phyloP scores from a whole-genome alignment of 108 stramenopile genomes.

The Heterococcus sp. region DNA sequence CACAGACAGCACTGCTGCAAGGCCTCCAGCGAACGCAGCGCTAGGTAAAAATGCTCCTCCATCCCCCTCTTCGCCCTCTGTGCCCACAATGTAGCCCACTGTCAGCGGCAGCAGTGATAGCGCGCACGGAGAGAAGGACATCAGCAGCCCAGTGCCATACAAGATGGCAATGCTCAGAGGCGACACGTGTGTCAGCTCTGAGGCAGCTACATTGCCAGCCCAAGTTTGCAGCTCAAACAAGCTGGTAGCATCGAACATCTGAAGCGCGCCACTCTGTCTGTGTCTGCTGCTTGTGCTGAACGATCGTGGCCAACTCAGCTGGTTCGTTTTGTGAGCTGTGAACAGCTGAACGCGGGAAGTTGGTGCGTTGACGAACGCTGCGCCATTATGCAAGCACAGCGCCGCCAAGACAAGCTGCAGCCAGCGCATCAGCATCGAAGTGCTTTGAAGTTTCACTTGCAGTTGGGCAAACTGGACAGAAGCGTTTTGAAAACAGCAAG shows the following conservation, averaged over 20 bases:
- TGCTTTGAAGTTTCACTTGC: no score
- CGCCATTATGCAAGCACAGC: no score
- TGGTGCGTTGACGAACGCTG: no score
- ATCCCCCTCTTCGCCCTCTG: conserved; percentile 10
- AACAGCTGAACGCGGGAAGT: no score
- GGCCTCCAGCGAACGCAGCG: conserved; percentile 4
- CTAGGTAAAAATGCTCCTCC: neutral
- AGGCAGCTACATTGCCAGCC: conserved; percentile 19
- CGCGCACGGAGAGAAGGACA: conserved; percentile 41
- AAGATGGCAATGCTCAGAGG: conserved; percentile 19
- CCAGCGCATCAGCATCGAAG: no score
- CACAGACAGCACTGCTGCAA: conserved; percentile 40
- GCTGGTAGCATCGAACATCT: conserved; percentile 25
- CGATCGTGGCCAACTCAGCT: no score
- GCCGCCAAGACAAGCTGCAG: no score
- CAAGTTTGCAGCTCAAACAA: conserved; percentile 30
- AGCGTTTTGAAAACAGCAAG: no score
- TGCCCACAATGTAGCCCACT: conserved; percentile 22
- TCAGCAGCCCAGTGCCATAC: conserved; percentile 42
- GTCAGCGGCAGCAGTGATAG: conserved; percentile 40
- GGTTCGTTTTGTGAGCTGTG: no score
- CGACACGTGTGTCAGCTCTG: conserved; percentile 35
- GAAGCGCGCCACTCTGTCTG: neutral
- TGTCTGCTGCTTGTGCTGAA: neutral
- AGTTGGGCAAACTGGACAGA: no score